Percentiles rank a stretch among this genome's conserved stretches.
Evolutionary conservation across 768 basidiomycete genomes (phyloP).

Genomic region (Megacollybia marginata): DNA sequence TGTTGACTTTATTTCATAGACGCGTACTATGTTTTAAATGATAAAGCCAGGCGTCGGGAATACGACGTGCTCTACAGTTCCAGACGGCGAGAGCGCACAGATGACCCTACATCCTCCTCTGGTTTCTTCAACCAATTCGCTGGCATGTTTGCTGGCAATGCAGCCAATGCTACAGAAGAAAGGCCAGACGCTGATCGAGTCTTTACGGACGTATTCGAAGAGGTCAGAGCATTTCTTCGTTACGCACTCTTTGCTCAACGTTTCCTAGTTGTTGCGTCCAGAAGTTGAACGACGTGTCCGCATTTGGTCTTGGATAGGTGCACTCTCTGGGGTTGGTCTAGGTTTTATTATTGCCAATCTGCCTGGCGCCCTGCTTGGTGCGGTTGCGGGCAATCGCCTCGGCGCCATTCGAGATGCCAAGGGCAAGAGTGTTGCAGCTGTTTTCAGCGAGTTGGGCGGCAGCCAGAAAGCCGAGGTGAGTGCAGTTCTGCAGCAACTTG

Average conservation of each 20-base stretch:
- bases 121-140: constrained; percentile 76
- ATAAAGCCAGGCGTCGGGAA: constrained; percentile 61
- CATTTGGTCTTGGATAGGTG: constrained; percentile 63
- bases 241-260: background rate
- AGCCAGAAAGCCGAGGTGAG: constrained; percentile 83
- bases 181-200: constrained; percentile 75
- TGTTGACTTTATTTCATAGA: constrained; percentile 73
- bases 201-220: constrained; percentile 89
- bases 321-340: constrained; percentile 57
- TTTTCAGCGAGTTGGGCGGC: constrained; percentile 71
- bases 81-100: constrained; percentile 43
- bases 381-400: constrained; percentile 81
- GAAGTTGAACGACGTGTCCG: constrained; percentile 67
- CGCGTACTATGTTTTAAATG: constrained; percentile 90
- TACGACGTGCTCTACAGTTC: constrained; percentile 65
- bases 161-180: constrained; percentile 24
- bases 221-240: constrained; percentile 38
- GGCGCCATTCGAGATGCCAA: constrained; percentile 92
- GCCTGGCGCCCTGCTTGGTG: constrained; percentile 69
- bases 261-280: constrained; percentile 62
- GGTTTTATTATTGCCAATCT: constrained; percentile 40
- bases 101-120: constrained; percentile 59
- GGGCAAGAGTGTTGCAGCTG: constrained; percentile 86
- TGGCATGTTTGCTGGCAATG: constrained; percentile 52
- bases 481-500: constrained; percentile 1